Evolutionary conservation across 2,329 filamentous ascomycete genomes (phyloP).

Genomic region (Uncinocarpus reesii): DNA sequence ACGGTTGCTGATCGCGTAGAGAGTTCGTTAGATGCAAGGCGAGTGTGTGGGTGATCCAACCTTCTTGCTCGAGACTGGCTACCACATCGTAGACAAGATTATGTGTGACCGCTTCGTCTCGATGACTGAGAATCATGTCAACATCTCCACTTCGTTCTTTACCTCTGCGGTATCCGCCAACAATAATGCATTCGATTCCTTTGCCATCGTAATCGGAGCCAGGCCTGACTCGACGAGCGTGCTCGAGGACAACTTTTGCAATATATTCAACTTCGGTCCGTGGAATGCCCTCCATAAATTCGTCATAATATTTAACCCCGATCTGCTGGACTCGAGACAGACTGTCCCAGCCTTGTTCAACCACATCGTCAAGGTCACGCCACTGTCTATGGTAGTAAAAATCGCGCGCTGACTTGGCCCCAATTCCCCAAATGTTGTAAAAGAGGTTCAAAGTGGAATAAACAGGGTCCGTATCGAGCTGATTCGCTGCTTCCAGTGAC

Average conservation of each 20-base stretch:
- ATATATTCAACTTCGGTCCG: slow-evolving; percentile 65
- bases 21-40: slow-evolving; percentile 59
- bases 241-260: slow-evolving; percentile 49
- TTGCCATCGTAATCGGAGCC: slow-evolving; percentile 31
- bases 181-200: slow-evolving; percentile 53
- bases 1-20: slow-evolving; percentile 57
- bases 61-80: slow-evolving; percentile 54
- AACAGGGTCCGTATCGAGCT: slow-evolving; percentile 53
- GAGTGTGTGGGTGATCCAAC: slow-evolving; percentile 73
- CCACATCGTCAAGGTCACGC: slow-evolving; percentile 73
- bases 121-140: slow-evolving; percentile 75
- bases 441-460: slow-evolving; percentile 59
- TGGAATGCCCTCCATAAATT: slow-evolving; percentile 63
- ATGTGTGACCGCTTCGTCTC: slow-evolving; percentile 55
- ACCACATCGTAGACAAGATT: slow-evolving; percentile 66
- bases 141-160: slow-evolving; percentile 68
- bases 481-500: slow-evolving; percentile 52
- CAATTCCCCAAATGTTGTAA: slow-evolving; percentile 87
- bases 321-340: slow-evolving; percentile 81
- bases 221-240: slow-evolving; percentile 54
- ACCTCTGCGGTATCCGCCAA: slow-evolving; percentile 72
- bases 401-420: slow-evolving; percentile 64
- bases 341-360: slow-evolving; percentile 67
- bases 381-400: slow-evolving; percentile 70
- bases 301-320: slow-evolving; percentile 85